Evolutionary conservation across 768 basidiomycete genomes (phyloP), one percentile per base, ranked within the genome.

Genomic region (Chalciporus chontae): DNA sequence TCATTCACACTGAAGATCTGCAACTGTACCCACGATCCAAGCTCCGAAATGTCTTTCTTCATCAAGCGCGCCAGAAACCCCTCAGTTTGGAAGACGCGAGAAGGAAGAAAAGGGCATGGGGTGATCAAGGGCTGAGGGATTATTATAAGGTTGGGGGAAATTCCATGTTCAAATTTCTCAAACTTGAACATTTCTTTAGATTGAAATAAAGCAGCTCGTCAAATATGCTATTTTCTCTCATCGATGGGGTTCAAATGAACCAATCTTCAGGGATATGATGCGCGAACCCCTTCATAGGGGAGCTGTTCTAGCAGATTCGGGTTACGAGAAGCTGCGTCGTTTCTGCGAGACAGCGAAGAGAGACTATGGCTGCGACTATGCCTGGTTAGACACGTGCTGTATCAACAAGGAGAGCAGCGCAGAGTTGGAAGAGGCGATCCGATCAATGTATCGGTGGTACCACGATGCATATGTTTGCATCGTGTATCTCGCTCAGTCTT

Each of bases 1-100:
- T 58, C 45, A 29, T 58, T 5, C 57, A 48, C 8, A 37, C 51
- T 31, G 34, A 31, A 5, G 58, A 59, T 9, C 56, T 59, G 53
- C 27, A 42, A 5, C 50, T 60, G 11, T 38, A 41, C 31, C 41
- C 21, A 31, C 43, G 58, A 10, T 3, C 2, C 1, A 58, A 52
- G 21, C 48, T 59, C 37, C 46, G 42, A 47, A 40, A 56, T 17
- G 9, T 13, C 1, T 51, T 56, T 9, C 43, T 29, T 8, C 17
- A 40, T n/a, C 31, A 26, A n/a, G 3, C 46, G 7, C 29, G 17
- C 19, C 15, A n/a, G 14, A 13, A 24, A 0, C 3, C 9, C 21
- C 5, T 55, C 0, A 29, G 43, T 19, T 8, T 55, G 47, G 36
- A 43, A 37, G 15, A 34, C 14, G 48, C 48, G 32, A 50, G 31